Evolutionary conservation across 305 asterid genomes (phyloP).

Genomic region (Rubia occidens): DNA sequence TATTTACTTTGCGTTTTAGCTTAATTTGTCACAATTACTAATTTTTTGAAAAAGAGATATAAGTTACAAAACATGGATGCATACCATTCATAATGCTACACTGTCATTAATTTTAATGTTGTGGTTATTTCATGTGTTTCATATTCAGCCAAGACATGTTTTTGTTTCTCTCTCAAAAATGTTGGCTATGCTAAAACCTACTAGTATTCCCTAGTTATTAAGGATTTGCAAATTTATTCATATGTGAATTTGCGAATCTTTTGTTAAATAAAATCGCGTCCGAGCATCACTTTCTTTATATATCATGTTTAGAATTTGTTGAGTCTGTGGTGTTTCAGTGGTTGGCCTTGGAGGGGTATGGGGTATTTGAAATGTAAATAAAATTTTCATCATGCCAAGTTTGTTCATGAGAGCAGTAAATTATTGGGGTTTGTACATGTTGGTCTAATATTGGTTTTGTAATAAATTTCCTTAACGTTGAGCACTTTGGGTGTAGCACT

Average conservation of each 20-base stretch:
- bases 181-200: background rate
- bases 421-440: background rate
- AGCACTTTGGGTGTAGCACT: slow-evolving; percentile 38
- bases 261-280: background rate
- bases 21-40: background rate
- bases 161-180: background rate
- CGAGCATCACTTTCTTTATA: background rate
- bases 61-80: background rate
- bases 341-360: background rate
- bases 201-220: background rate
- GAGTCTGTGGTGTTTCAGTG: background rate
- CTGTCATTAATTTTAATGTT: background rate
- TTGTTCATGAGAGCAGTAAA: background rate
- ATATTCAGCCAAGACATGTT: background rate
- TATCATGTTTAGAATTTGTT: background rate
- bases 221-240: background rate
- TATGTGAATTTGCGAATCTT: background rate
- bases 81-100: background rate
- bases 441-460: slow-evolving; percentile 6
- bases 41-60: background rate
- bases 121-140: background rate
- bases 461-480: slow-evolving; percentile 20
- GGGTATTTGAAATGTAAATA: background rate
- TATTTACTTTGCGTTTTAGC: background rate
- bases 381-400: background rate